Evolutionary conservation across 176 grass and related monocot species (phyloP).

Genomic region (Pharus latifolius): DNA sequence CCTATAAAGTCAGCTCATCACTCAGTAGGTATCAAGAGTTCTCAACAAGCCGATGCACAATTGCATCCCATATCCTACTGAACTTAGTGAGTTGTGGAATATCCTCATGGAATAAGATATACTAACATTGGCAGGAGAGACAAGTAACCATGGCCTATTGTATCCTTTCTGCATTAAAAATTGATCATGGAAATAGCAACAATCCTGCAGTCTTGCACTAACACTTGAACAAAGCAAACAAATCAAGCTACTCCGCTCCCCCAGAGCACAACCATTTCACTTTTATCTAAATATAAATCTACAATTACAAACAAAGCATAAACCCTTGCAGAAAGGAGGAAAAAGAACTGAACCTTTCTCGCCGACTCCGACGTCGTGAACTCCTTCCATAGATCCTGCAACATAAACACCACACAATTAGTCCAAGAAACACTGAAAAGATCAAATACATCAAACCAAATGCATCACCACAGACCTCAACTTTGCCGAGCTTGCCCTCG

Average conservation of each 20-base stretch:
- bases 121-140: background rate
- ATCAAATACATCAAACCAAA: background rate
- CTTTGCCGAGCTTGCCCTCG: conserved; percentile 67
- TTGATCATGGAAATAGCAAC: too few relatives aligned
- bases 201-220: too few relatives aligned
- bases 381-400: conserved; percentile 81
- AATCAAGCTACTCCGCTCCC: too few relatives aligned
- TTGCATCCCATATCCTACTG: background rate
- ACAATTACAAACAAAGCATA: background rate
- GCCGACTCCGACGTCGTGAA: conserved; percentile 57
- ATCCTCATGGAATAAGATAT: background rate
- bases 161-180: too few relatives aligned
- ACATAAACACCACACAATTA: background rate
- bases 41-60: too few relatives aligned
- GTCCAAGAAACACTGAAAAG: background rate
- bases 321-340: background rate
- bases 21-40: too few relatives aligned
- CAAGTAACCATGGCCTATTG: background rate
- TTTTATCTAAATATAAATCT: background rate
- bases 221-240: too few relatives aligned
- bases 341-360: conserved; percentile 45
- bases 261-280: too few relatives aligned
- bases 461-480: conserved; percentile 43
- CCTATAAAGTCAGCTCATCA: too few relatives aligned
- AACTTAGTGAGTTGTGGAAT: background rate